Base-by-base conservation (phyloP, 805 yeast species). In the Dipodascus albidus region DNA sequence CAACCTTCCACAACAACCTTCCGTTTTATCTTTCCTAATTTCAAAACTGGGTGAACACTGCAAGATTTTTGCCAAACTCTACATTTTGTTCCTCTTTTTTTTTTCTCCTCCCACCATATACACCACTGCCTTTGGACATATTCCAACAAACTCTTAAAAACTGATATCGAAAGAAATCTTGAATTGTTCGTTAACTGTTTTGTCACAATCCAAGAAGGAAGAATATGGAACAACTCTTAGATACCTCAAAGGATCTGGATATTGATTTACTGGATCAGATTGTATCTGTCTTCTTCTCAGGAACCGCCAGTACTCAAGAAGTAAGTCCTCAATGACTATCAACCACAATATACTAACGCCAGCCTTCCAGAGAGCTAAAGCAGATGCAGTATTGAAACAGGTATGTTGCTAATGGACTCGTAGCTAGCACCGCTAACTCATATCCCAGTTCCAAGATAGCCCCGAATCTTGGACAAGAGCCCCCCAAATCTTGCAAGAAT, bases 381-480 rank as follows among this genome's bases (percentile, higher is more conserved):
- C 74, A 15, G 72, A 71, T 54, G 58, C 55, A 23, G 70, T 70
- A 4, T 60, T 71, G 53, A 69, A 69, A 47, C 60, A 62, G 60
- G 66, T 63, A 52, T 38, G 61, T 52, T n/a, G 21, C 23, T 27
- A 23, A 49, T 38, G 22, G n/a, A n/a, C n/a, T n/a, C n/a, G n/a
- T n/a, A n/a, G n/a, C n/a, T n/a, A n/a, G n/a, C n/a, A n/a, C n/a
- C n/a, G n/a, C n/a, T n/a, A n/a, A n/a, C n/a, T n/a, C n/a, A n/a
- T n/a, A n/a, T n/a, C n/a, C 23, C 47, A 81, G 69, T 90, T 93
- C 67, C 96, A 93, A 69, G 95, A 88, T 57, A 85, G 89, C 67
- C 95, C 93, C 2, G 96, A 91, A 62, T 84, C 97, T 23, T 93
- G 99, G 99, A 87, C 85, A 60, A 79, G 85, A 54, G 93, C 95